phyloP scores from a whole-genome alignment of 306 rosid genomes.

The Astragalus membranaceus region DNA sequence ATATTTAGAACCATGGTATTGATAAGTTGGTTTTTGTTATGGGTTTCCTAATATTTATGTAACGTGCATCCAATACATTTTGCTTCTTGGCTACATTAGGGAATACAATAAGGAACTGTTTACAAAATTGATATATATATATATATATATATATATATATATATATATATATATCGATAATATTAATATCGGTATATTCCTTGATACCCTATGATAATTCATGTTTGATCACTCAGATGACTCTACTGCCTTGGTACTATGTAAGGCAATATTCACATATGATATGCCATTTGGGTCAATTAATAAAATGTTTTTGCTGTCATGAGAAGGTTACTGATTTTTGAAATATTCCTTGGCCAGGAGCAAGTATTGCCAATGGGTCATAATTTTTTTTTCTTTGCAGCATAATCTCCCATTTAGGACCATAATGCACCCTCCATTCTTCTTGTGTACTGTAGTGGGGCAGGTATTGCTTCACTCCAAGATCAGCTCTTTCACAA shows the following conservation, averaged over 20 bases:
- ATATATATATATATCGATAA: constrained; percentile 31
- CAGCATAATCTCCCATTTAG: constrained; percentile 62
- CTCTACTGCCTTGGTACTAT: constrained; percentile 19
- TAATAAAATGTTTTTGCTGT: neutral
- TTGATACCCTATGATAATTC: constrained; percentile 22
- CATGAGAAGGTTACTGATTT: constrained; percentile 50
- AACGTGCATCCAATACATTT: neutral
- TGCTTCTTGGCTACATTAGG: constrained; percentile 15
- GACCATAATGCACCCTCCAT: constrained; percentile 90
- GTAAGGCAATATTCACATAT: constrained; percentile 15
- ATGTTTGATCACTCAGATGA: constrained; percentile 1
- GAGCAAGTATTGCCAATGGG: constrained; percentile 86
- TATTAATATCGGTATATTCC: constrained; percentile 3
- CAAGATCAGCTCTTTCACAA: constrained; percentile 67
- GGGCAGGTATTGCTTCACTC: constrained; percentile 85
- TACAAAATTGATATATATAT: constrained; percentile 29
- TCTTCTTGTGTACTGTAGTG: constrained; percentile 66
- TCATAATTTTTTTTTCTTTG: constrained; percentile 77
- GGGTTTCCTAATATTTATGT: neutral
- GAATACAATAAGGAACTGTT: constrained; percentile 7
- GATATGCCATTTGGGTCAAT: constrained; percentile 5
- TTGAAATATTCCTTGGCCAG: constrained; percentile 85
- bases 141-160: too few relatives aligned
- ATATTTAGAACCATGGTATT: neutral
- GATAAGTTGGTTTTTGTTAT: neutral